phyloP scores from a whole-genome alignment of 345 rosid species.

The Zanthoxylum bungeanum region DNA sequence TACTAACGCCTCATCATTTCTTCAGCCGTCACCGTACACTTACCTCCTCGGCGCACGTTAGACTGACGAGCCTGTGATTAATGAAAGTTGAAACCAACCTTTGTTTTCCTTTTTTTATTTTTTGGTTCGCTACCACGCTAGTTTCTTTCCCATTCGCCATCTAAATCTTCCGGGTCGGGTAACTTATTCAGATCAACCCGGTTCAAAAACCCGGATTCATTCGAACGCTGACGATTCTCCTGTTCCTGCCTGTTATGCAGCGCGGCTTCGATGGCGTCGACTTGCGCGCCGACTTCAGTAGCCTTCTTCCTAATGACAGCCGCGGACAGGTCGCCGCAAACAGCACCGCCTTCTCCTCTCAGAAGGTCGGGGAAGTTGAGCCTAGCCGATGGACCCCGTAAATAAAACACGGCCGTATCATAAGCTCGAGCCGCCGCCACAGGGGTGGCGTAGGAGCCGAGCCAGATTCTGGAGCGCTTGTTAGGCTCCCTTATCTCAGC shows the following conservation, averaged over 20 bases:
- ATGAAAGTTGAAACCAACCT: no score
- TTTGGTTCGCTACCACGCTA: neutral
- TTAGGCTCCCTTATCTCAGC: slow-evolving; percentile 99
- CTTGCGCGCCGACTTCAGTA: slow-evolving; percentile 87
- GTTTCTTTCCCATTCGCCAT: slow-evolving; percentile 49
- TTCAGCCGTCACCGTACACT: slow-evolving; percentile 16
- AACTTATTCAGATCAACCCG: slow-evolving; percentile 87
- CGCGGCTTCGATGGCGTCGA: slow-evolving; percentile 75
- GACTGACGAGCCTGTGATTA: no score
- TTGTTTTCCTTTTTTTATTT: no score
- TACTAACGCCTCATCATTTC: slow-evolving; percentile 14
- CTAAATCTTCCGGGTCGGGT: slow-evolving; percentile 92
- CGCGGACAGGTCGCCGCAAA: slow-evolving; percentile 66
- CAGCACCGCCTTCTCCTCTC: slow-evolving; percentile 39
- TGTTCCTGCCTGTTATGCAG: slow-evolving; percentile 34
- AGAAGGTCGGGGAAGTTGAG: slow-evolving; percentile 86
- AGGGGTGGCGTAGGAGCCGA: slow-evolving; percentile 89
- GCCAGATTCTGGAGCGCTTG: slow-evolving; percentile 93
- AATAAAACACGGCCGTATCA: slow-evolving; percentile 90
- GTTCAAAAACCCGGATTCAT: slow-evolving; percentile 26
- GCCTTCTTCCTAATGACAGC: slow-evolving; percentile 85
- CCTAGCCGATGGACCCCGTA: slow-evolving; percentile 93
- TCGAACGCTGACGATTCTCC: slow-evolving; percentile 11
- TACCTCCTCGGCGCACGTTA: slow-evolving; percentile 30
- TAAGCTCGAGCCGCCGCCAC: slow-evolving; percentile 97